Base-by-base conservation (phyloP, 306 rosid genomes). In the Coriaria nepalensis region DNA sequence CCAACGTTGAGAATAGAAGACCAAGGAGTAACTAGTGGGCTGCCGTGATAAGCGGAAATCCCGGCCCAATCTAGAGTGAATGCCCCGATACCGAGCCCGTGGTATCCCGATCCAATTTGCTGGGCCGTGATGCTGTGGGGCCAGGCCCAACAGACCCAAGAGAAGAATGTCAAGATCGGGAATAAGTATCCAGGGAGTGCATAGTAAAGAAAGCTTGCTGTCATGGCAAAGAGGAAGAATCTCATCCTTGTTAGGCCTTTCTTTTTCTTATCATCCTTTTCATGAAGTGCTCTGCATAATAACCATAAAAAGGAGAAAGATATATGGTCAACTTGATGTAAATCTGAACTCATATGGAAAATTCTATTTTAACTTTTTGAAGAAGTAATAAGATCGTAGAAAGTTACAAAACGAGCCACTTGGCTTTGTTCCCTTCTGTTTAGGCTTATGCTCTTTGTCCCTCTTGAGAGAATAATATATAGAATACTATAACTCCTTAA, bases 21-120 rank as follows among this genome's bases (percentile, higher is more conserved):
- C 94, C 93, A 92, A 39, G 98, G 96, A 9, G 94, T 32, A 37
- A 92, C 94, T 32, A 92, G 83, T 4, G 98, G 98, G 67, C 96
- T 92, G 40, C 98, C 98, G 48, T 85, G 98, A 50, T 92, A 92
- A 57, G 98, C 98, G 8, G 87, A 77, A 57, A 92, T 92, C 35
- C 98, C 98, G 7, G 98, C 96, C 98, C 98, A 92, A 49, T 92
- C 98, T n/a, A 92, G 42, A 7, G 78, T 82, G 77, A 92, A 92
- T 20, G 93, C 96, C 48, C 98, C 98, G 34, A 85, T 32, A 2
- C 98, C 98, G 5, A 92, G 94, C 45, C 94, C 98, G 48, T 78
- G 70, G 67, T 77, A 73, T 55, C 86, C 86, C 33, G 98, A 92
- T 4, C 98, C 98, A 8, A 92, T 35, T 69, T 92, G 98, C 50